Evolutionary conservation across 1,139 yeast species (phyloP), one percentile per base, ranked within the genome.

Genomic region (Taphrina sp.): DNA sequence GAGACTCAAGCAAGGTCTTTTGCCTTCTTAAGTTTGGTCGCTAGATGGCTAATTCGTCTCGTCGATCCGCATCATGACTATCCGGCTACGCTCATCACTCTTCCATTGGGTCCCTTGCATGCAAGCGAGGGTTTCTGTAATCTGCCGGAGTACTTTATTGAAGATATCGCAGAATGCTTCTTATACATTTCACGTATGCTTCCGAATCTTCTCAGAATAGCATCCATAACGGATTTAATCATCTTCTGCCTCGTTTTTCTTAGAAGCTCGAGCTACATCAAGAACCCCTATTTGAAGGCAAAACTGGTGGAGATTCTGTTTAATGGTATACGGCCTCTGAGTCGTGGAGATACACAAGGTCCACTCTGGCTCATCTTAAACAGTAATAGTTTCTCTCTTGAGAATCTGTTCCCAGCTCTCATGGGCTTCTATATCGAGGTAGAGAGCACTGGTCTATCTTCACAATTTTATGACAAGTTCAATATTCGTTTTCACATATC

Each of bases 401-500:
- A 82, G 47, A 82, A 90, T 66, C 69, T 94, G 58, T 74, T 92
- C 59, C 90, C 87, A 65, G 85, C 95, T 0, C 75, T 92, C 59
- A 77, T 92, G 71, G 94, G 88, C 65, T 85, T 89, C 62, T 92
- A 92, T 68, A 95, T 92, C 33, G 89, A 87, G 77, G 92, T 90
- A 57, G 99, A 92, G 68, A 88, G 87, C 66, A 94, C 98, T 0
- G 98, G 98, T 5, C 85, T 96, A 2, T 83, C 94, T 3, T 83
- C 95, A 0, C 98, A 92, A 70, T 92, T 92, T 68, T 92, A 92
- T 69, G 99, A 92, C 70, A 92, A 92, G 69, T 92, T 94, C 72
- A 90, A 88, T 69, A 81, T 88, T 49, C 78, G 98, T 68, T 92
- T 82, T 69, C 85, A 88, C 67, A 87, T 90, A 43, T 84, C 96